Evolutionary conservation across 371 early-diverging fungal species (phyloP).

Genomic region (Lichtheimia ramosa): DNA sequence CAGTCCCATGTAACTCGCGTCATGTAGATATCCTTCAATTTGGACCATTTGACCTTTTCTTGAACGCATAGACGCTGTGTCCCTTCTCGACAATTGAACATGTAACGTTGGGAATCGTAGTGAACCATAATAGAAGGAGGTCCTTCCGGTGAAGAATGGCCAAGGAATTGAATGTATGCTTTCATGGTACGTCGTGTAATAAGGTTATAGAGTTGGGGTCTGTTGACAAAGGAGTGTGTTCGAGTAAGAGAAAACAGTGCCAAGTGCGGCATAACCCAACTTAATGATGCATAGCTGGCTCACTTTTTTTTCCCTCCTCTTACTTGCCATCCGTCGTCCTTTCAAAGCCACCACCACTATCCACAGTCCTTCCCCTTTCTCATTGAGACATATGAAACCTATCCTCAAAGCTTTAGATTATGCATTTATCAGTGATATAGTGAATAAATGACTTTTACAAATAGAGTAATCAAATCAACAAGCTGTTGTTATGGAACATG

Average conservation of each 20-base stretch:
- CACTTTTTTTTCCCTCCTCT: no score
- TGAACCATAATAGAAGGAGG: constrained; percentile 77
- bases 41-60: constrained; percentile 67
- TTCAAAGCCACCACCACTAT: no score
- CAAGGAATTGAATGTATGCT: constrained; percentile 75
- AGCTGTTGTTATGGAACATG: no score
- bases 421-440: no score
- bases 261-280: background rate
- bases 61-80: constrained; percentile 86
- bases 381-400: no score
- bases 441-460: no score
- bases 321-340: no score
- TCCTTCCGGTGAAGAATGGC: constrained; percentile 69
- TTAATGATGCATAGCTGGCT: no score
- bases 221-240: no score
- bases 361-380: no score
- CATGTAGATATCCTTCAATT: constrained; percentile 76
- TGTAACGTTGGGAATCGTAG: constrained; percentile 80
- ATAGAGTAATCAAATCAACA: no score
- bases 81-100: constrained; percentile 96
- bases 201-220: background rate
- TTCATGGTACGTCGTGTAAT: constrained; percentile 62
- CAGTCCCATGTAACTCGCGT: constrained; percentile 80
- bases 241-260: background rate
- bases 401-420: no score